These are phyloP conservation scores for Eimeria maxima DNA, from an alignment of 169 alveolate genomes.

Conservation along the genomic window DNA sequence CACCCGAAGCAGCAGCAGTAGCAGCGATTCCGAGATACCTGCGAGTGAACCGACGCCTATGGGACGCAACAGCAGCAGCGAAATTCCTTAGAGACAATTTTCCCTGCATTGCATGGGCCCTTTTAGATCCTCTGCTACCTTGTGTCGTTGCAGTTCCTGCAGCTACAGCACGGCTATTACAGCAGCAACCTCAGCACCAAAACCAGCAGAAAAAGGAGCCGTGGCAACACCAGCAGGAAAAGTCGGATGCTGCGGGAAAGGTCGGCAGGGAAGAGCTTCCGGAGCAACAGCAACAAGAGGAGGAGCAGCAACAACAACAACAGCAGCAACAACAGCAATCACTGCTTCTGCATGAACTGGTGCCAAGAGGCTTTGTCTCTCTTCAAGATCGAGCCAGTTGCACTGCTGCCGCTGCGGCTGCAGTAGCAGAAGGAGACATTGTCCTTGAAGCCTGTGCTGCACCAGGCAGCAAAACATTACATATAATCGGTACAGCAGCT, in stretches of 20 bases:
- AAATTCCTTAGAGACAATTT: neutral
- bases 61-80: slow-evolving; percentile 65
- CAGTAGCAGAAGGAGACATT: slow-evolving; percentile 83
- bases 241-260: neutral
- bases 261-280: neutral
- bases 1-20: slow-evolving; percentile 37
- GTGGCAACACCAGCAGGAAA: neutral
- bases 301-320: neutral
- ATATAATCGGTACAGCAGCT: slow-evolving; percentile 76
- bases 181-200: neutral
- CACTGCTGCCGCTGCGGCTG: slow-evolving; percentile 83
- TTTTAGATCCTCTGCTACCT: slow-evolving; percentile 32
- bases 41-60: slow-evolving; percentile 9
- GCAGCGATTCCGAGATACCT: slow-evolving; percentile 34
- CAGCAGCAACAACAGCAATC: neutral
- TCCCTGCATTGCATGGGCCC: neutral
- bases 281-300: neutral
- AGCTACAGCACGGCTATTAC: slow-evolving; percentile 40
- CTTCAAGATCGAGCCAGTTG: slow-evolving; percentile 85
- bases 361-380: slow-evolving; percentile 71
- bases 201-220: neutral
- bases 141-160: slow-evolving; percentile 39
- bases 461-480: slow-evolving; percentile 88
- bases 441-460: slow-evolving; percentile 88
- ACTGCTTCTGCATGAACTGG: slow-evolving; percentile 65